Evolutionary conservation across 2,329 filamentous ascomycete species (phyloP).

Genomic region (Gyromitra esculenta): DNA sequence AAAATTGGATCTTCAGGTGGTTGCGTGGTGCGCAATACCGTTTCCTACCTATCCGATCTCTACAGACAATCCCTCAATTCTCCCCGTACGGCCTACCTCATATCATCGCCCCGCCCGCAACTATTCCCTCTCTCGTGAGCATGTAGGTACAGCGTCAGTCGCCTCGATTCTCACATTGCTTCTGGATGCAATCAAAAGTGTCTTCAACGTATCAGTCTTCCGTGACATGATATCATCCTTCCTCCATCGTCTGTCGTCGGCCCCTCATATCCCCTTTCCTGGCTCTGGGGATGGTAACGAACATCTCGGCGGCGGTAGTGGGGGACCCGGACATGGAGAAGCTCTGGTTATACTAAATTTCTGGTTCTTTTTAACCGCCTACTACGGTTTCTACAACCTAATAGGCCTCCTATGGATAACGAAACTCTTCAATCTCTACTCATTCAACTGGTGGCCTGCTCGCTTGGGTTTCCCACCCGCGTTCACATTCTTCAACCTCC

Average conservation of each 20-base stretch:
- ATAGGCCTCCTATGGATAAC: conserved; percentile 76
- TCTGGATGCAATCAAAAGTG: conserved; percentile 36
- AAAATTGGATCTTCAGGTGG: conserved; percentile 62
- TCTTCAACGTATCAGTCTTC: conserved; percentile 54
- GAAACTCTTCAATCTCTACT: conserved; percentile 76
- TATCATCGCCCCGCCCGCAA: neutral
- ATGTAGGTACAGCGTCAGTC: conserved; percentile 59
- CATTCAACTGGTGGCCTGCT: conserved; percentile 75
- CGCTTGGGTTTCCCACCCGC: conserved; percentile 73
- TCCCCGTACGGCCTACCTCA: conserved; percentile 1
- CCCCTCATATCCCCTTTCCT: conserved; percentile 18
- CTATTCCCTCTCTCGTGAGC: conserved; percentile 36
- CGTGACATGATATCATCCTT: conserved; percentile 46
- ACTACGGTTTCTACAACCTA: conserved; percentile 75
- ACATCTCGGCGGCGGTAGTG: conserved; percentile 55
- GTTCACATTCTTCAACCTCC: conserved; percentile 69
- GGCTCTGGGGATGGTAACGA: conserved; percentile 50
- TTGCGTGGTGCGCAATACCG: conserved; percentile 73
- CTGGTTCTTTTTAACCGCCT: conserved; percentile 76
- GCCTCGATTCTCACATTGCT: conserved; percentile 21
- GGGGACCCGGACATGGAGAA: conserved; percentile 70
- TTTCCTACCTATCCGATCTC: conserved; percentile 69
- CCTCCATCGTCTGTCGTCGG: conserved; percentile 40
- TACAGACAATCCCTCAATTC: conserved; percentile 14
- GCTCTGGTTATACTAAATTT: conserved; percentile 74